Evolutionary conservation across 2,329 filamentous ascomycete genomes (phyloP).

Genomic region (Xylaria sp.): DNA sequence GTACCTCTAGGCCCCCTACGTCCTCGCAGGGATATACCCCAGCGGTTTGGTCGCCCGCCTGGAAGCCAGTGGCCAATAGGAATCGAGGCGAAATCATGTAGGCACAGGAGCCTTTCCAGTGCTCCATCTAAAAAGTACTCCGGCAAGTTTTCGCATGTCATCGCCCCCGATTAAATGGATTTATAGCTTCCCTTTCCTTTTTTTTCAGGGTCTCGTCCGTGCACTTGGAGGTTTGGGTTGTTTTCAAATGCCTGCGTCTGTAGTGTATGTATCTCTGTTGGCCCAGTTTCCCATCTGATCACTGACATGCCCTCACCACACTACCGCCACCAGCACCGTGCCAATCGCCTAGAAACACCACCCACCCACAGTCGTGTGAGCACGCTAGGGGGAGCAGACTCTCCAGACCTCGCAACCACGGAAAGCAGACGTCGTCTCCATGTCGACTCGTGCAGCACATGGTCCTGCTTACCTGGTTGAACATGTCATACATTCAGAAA

Average conservation of each 20-base stretch:
- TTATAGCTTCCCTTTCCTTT: constrained; percentile 3
- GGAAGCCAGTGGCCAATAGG: constrained; percentile 34
- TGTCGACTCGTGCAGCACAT: constrained; percentile 31
- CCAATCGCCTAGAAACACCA: not conserved
- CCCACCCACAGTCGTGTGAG: constrained; percentile 3
- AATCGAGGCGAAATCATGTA: constrained; percentile 18
- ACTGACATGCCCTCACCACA: not conserved
- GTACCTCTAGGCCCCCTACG: constrained; percentile 22
- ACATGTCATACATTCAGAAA: constrained; percentile 24
- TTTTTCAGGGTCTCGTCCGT: constrained; percentile 36
- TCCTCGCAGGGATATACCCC: constrained; percentile 25
- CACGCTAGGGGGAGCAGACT: constrained; percentile 24
- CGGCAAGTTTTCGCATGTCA: constrained; percentile 25
- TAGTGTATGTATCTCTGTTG: not conserved
- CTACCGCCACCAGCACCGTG: not conserved
- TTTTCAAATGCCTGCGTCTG: not conserved
- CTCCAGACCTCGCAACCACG: constrained; percentile 4
- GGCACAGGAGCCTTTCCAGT: constrained; percentile 23
- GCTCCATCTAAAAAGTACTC: constrained; percentile 15
- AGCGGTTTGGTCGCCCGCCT: constrained; percentile 22
- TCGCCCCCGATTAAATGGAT: constrained; percentile 15
- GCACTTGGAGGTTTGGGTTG: constrained; percentile 9
- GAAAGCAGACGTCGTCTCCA: constrained; percentile 25
- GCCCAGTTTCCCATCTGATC: not conserved
- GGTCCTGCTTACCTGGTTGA: constrained; percentile 21